phyloP scores from a whole-genome alignment of 1,139 yeast genomes.

The Chernovozyma aurita region DNA sequence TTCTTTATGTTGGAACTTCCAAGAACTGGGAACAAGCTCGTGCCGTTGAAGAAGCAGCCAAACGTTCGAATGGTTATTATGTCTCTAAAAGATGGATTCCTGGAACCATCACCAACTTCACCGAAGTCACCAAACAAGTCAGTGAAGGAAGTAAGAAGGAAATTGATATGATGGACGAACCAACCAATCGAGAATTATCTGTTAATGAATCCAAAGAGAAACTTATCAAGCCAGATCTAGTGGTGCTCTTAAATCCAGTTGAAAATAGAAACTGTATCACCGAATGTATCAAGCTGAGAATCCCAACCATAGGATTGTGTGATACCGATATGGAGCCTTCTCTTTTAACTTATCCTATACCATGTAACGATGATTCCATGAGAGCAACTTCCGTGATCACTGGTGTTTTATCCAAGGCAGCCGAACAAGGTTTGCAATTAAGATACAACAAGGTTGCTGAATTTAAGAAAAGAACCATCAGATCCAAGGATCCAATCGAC shows the following conservation, averaged over 20 bases:
- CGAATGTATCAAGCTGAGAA: constrained; percentile 78
- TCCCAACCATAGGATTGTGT: constrained; percentile 90
- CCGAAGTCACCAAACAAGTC: constrained; percentile 72
- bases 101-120: constrained; percentile 85
- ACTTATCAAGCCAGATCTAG: constrained; percentile 80
- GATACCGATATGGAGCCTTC: constrained; percentile 94
- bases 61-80: constrained; percentile 72
- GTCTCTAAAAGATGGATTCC: constrained; percentile 91
- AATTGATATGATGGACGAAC: constrained; percentile 35
- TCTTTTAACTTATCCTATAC: constrained; percentile 86
- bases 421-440: constrained; percentile 65
- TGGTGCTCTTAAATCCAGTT: constrained; percentile 81
- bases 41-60: constrained; percentile 75
- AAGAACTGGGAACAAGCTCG: constrained; percentile 65
- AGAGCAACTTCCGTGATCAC: constrained; percentile 74
- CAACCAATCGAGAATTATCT: constrained; percentile 54
- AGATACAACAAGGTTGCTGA: constrained; percentile 40
- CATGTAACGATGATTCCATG: constrained; percentile 92
- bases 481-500: not conserved
- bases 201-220: constrained; percentile 36
- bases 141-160: constrained; percentile 53
- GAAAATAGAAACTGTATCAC: constrained; percentile 77
- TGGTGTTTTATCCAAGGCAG: constrained; percentile 84
- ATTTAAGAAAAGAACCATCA: constrained; percentile 5
- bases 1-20: constrained; percentile 81